A percentile compares a stretch with the other conserved stretches of the same genome.
Evolutionary conservation across 2,329 filamentous ascomycete species (phyloP).

Genomic region (Catunica adiposa): DNA sequence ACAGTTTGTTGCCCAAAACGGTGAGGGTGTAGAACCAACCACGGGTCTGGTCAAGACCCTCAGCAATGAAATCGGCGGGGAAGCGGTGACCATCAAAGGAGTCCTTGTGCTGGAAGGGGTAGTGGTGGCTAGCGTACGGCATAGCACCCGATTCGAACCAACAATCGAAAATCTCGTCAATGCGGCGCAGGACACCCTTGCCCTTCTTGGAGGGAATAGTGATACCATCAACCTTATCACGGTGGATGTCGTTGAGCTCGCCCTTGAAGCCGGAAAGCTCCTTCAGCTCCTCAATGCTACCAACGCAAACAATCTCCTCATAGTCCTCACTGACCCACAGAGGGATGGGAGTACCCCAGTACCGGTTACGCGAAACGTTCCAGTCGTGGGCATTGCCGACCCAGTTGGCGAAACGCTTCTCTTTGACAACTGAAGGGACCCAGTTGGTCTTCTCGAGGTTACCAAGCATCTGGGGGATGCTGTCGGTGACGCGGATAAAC

Average conservation of each 20-base stretch:
- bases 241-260: conserved; percentile 17
- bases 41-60: conserved; percentile 19
- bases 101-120: conserved; percentile 18
- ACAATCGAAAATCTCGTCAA: conserved; percentile 20
- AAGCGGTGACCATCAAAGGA: conserved; percentile 16
- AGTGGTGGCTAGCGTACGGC: conserved; percentile 19
- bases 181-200: conserved; percentile 17
- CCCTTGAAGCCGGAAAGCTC: conserved; percentile 18
- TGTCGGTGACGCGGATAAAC: conserved; percentile 18
- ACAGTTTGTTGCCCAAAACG: conserved; percentile 18
- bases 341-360: conserved; percentile 19
- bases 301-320: conserved; percentile 18
- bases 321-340: conserved; percentile 19
- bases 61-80: conserved; percentile 19
- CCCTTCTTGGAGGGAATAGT: conserved; percentile 18
- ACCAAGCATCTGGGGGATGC: conserved; percentile 17
- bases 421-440: conserved; percentile 18
- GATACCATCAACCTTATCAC: conserved; percentile 19
- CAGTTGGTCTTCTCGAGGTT: conserved; percentile 18
- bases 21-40: conserved; percentile 20
- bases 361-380: conserved; percentile 18
- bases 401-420: conserved; percentile 19
- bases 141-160: conserved; percentile 20
- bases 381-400: conserved; percentile 17
- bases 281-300: conserved; percentile 18